Evolutionary conservation across 495 filamentous ascomycete species (phyloP), one percentile per base, ranked within the genome.

Genomic region (Tuber indicum): DNA sequence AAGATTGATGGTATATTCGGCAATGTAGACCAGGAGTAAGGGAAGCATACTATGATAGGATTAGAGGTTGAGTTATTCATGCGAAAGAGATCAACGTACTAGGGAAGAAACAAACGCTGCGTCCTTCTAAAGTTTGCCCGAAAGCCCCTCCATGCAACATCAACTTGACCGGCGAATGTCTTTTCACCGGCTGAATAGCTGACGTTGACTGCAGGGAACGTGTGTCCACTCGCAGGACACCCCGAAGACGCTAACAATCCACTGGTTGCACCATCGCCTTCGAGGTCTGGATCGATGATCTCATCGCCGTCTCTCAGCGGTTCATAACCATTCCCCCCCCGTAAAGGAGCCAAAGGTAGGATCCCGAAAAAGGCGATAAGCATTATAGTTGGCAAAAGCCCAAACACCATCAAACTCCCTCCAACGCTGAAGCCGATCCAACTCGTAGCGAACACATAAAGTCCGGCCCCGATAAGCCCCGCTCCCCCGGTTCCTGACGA

Each of bases 1-100:
- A 85, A 96, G 93, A 85, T 98, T 98, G 85, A 98, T 97, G 76
- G 93, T 94, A 84, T 98, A 98, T 86, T 99, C 96, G 73, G 94
- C 93, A 58, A 97, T 88, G 83, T 97, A 99, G 74, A 99, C 96
- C 41, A 99, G 86, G 62, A 98, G 86, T 16, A 99, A 87, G 0
- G 96, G 96, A 3, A 97, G 86, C 93, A 98, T 98, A 83, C 93
- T 91, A 58, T 75, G 44, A 41, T 26, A 26, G 10, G 17, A 46
- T 80, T 76, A 80, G 71, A 44, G 58, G 73, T 42, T 7, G 7
- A 17, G 23, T 42, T 42, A 42, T 42, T 17, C 26, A 44, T 80
- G 74, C 71, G 43, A 78, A 70, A 72, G 86, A 86, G 70, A 74
- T 69, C 62, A 49, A 74, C 89, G 77, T 86, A 92, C 90, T 91